These are phyloP conservation scores for Melampsora americana DNA, from an alignment of 1,284 basidiomycete genomes.

Conservation along the genomic window DNA sequence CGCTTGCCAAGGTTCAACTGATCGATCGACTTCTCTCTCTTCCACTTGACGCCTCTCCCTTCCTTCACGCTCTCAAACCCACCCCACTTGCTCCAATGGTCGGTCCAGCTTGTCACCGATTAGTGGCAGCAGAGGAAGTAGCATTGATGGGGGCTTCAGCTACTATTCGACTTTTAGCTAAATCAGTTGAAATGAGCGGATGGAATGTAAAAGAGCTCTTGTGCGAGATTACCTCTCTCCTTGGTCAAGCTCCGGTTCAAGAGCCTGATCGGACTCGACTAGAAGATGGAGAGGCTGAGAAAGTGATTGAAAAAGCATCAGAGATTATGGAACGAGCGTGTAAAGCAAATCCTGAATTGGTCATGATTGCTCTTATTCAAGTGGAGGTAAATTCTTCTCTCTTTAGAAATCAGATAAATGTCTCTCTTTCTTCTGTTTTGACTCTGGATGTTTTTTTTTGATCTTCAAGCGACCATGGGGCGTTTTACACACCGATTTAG, in stretches of 20 bases:
- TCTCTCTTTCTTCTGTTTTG: constrained; percentile 24
- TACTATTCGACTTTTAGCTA: constrained; percentile 31
- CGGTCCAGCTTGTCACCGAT: constrained; percentile 29
- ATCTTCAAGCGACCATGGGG: constrained; percentile 72
- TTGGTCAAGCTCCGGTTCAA: constrained; percentile 22
- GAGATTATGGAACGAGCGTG: constrained; percentile 42
- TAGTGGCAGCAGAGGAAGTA: constrained; percentile 35
- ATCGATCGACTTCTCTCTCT: constrained; percentile 40
- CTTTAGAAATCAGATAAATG: neutral
- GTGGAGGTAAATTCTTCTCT: constrained; percentile 57
- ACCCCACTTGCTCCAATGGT: constrained; percentile 40
- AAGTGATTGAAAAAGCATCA: constrained; percentile 26
- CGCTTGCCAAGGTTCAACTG: constrained; percentile 32
- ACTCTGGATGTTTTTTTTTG: neutral
- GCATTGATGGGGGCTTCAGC: constrained; percentile 13
- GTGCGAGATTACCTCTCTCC: constrained; percentile 24
- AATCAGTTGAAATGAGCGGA: constrained; percentile 42
- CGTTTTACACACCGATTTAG: constrained; percentile 77
- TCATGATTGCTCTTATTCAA: constrained; percentile 88
- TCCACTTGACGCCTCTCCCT: constrained; percentile 41
- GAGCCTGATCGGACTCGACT: neutral
- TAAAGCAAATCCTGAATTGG: constrained; percentile 86
- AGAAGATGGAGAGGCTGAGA: constrained; percentile 17
- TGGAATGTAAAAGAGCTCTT: constrained; percentile 43
- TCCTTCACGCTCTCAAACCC: constrained; percentile 41